These are phyloP conservation scores for Paspalum vaginatum DNA, from an alignment of 176 grass and related monocot species.

Conservation along the genomic window DNA sequence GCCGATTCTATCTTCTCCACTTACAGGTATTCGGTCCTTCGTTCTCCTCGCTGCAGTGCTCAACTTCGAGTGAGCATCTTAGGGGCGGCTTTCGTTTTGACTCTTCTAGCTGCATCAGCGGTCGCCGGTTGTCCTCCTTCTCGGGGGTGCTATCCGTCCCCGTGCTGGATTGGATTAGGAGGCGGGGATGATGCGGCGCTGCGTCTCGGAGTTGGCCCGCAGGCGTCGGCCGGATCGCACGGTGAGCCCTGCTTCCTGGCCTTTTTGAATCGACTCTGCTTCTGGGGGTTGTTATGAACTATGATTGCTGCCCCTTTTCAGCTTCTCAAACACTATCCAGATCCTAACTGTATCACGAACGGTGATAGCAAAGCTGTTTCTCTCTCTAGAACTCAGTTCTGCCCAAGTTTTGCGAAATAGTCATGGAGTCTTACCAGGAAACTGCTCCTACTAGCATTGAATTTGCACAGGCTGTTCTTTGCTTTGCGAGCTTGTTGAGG, in stretches of 20 bases:
- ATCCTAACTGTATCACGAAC: background rate
- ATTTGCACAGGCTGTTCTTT: background rate
- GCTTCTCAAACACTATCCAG: background rate
- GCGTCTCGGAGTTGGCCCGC: conserved; percentile 31
- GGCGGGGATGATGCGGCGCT: conserved; percentile 30
- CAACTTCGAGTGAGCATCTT: conserved; percentile 7
- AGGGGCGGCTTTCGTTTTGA: background rate
- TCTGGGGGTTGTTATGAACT: background rate
- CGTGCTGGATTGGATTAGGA: background rate
- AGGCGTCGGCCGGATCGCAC: background rate
- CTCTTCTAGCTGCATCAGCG: background rate
- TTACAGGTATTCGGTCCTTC: background rate
- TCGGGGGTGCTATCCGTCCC: background rate
- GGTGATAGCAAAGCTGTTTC: background rate
- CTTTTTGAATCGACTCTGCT: background rate
- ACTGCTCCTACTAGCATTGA: background rate
- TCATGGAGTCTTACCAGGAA: background rate
- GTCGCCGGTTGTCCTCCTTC: background rate
- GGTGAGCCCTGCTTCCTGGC: conserved; percentile 25
- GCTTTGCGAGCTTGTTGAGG: background rate
- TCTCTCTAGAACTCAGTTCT: background rate
- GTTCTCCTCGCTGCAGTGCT: background rate
- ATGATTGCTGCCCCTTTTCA: background rate
- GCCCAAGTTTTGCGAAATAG: background rate
- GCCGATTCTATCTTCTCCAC: background rate